Evolutionary conservation across 108 stramenopile genomes (phyloP).

Genomic region (Fistulifera solaris): DNA sequence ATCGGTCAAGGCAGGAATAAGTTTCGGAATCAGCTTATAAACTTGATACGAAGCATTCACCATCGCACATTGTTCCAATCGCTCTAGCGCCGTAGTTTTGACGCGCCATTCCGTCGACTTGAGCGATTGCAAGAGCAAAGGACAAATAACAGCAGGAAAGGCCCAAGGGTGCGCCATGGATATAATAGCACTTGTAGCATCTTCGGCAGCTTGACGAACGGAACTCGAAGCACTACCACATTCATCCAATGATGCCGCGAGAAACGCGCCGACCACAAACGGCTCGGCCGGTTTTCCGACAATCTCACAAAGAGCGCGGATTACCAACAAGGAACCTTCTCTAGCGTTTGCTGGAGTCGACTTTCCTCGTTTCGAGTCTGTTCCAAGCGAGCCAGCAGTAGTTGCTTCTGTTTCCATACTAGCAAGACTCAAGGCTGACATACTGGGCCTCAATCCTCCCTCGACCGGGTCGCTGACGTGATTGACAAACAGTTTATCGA

Average conservation of each 20-base stretch:
- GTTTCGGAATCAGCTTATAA: slow-evolving; percentile 60
- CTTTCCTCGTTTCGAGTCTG: slow-evolving; percentile 70
- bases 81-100: slow-evolving; percentile 63
- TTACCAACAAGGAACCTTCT: slow-evolving; percentile 67
- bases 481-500: slow-evolving; percentile 25
- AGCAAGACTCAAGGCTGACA: slow-evolving; percentile 54
- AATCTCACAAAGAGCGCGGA: slow-evolving; percentile 75
- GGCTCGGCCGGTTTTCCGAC: slow-evolving; percentile 60
- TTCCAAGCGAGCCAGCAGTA: slow-evolving; percentile 32
- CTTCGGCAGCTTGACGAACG: slow-evolving; percentile 76
- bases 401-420: slow-evolving; percentile 54
- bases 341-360: slow-evolving; percentile 64
- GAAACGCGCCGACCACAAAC: slow-evolving; percentile 64
- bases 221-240: slow-evolving; percentile 53
- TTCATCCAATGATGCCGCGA: slow-evolving; percentile 77
- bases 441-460: slow-evolving; percentile 56
- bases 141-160: slow-evolving; percentile 50
- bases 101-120: slow-evolving; percentile 80
- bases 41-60: slow-evolving; percentile 43
- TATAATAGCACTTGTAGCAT: slow-evolving; percentile 55
- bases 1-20: slow-evolving; percentile 75
- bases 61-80: slow-evolving; percentile 55
- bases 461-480: slow-evolving; percentile 30
- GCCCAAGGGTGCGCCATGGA: slow-evolving; percentile 57
- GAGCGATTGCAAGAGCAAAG: slow-evolving; percentile 62